Base-by-base conservation (phyloP, 495 filamentous ascomycete species). In the Neurospora sp. region DNA sequence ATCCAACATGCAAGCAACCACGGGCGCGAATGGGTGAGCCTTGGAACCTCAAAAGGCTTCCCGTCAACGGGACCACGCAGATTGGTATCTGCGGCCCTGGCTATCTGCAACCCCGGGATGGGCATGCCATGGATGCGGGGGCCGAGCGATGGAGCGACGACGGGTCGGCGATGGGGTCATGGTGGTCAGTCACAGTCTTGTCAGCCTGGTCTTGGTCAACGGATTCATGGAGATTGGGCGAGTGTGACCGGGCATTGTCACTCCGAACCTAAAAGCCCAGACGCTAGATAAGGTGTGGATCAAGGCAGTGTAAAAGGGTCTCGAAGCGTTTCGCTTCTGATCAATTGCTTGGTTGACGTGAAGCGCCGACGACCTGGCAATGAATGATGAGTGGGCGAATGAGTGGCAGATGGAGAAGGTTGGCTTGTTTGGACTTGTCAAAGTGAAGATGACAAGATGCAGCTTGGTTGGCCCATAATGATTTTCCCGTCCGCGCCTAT, bases 231-330 rank as follows among this genome's bases (percentile, higher is more conserved):
- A 31, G 20, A 31, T 42, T 45, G 69, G 10, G 68, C 12, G 37
- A 39, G 37, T 44, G 39, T 10, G 69, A 47, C 39, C 39, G 69
- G 39, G 39, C 69, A 42, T 31, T 31, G 27, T 31, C 27, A 31
- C 2, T 31, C 27, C 27, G 27, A 27, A 27, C 45, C 20, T 6
- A 6, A 14, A 12, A 53, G 20, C 45, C 20, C 45, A 53, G 45
- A 53, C 20, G 45, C 53, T 65, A 65, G 53, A 65, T 16, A 35
- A 65, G 14, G 53, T 65, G 65, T 18, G 45, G 59, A 72, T 59
- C 75, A 77, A 75, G 78, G 78, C 76, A 79, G 78, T 79, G 78
- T 71, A 39, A 35, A 61, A 65, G 27, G 73, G 72, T 78, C 74
- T 77, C 75, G 71, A 47, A 70, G 69, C 47, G 59, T 68, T 53